These are phyloP conservation scores for Pichia sp. DNA, from an alignment of 1,139 yeast genomes.

Conservation along the genomic window DNA sequence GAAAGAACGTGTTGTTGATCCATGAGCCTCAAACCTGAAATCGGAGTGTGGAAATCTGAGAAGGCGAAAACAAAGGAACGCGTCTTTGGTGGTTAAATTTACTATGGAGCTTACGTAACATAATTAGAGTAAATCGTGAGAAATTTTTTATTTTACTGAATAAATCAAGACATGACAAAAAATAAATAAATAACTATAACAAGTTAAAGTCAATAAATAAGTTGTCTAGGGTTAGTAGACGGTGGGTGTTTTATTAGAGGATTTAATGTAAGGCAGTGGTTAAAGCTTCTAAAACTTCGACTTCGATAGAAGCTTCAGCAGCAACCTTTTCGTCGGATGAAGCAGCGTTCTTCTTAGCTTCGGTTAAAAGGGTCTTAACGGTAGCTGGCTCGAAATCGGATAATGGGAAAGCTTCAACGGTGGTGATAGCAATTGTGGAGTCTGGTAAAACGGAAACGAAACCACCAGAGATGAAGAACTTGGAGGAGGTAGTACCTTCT, in stretches of 20 bases:
- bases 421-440: slow-evolving; percentile 85
- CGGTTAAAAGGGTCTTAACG: slow-evolving; percentile 79
- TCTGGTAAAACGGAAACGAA: slow-evolving; percentile 97
- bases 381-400: slow-evolving; percentile 84
- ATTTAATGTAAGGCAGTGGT: slow-evolving; percentile 80
- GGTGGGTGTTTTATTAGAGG: background rate
- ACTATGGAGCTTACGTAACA: too few species aligned
- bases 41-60: background rate
- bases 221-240: background rate
- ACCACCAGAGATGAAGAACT: slow-evolving; percentile 95
- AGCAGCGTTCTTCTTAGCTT: slow-evolving; percentile 90
- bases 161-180: slow-evolving; percentile 15
- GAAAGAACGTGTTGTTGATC: background rate
- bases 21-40: too few species aligned
- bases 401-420: slow-evolving; percentile 94
- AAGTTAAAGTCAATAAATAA: slow-evolving; percentile 15
- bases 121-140: slow-evolving; percentile 7
- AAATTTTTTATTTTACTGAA: slow-evolving; percentile 13
- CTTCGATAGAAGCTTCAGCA: slow-evolving; percentile 93
- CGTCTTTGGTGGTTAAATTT: too few species aligned
- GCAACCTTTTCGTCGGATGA: slow-evolving; percentile 86
- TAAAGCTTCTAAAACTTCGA: slow-evolving; percentile 95
- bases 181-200: slow-evolving; percentile 15
- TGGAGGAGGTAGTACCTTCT: slow-evolving; percentile 71
- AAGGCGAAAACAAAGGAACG: too few species aligned